Conservation (phyloP, 139 green algal species). For the Coelastrella sp. region DNA sequence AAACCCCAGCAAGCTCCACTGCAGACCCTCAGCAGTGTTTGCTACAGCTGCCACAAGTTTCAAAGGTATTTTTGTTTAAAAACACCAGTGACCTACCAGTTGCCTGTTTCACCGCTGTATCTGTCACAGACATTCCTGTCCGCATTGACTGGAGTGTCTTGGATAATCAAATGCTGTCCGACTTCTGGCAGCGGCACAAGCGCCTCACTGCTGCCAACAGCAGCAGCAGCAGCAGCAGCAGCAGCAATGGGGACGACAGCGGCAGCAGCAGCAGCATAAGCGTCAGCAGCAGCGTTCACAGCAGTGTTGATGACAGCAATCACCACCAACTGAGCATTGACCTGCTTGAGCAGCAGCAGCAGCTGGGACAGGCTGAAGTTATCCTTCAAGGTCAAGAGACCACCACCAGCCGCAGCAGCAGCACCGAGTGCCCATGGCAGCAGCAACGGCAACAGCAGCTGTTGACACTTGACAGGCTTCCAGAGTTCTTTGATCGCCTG, state of each 20-base stretch:
- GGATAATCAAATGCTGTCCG: not conserved
- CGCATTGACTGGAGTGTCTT: conserved; percentile 12
- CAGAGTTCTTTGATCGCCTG: not conserved
- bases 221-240: conserved; percentile 2
- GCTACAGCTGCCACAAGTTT: too few species aligned
- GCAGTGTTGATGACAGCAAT: not conserved
- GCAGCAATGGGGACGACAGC: not conserved
- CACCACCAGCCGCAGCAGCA: conserved; percentile 2
- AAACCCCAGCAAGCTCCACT: too few species aligned
- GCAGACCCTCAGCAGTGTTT: too few species aligned
- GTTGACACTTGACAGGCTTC: not conserved
- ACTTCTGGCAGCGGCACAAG: not conserved
- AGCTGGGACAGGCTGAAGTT: not conserved
- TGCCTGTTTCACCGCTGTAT: too few species aligned
- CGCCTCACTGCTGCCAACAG: not conserved
- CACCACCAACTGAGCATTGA: not conserved
- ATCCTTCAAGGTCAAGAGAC: not conserved
- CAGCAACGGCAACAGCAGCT: not conserved
- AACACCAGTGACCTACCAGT: too few species aligned
- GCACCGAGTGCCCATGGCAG: not conserved
- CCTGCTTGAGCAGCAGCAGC: not conserved
- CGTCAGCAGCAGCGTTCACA: not conserved
- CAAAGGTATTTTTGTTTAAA: too few species aligned
- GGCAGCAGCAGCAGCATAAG: conserved; percentile 4
- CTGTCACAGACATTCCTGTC: conserved; percentile 19